phyloP scores from a whole-genome alignment of 306 rosid species.

The Carpinus fangiana region DNA sequence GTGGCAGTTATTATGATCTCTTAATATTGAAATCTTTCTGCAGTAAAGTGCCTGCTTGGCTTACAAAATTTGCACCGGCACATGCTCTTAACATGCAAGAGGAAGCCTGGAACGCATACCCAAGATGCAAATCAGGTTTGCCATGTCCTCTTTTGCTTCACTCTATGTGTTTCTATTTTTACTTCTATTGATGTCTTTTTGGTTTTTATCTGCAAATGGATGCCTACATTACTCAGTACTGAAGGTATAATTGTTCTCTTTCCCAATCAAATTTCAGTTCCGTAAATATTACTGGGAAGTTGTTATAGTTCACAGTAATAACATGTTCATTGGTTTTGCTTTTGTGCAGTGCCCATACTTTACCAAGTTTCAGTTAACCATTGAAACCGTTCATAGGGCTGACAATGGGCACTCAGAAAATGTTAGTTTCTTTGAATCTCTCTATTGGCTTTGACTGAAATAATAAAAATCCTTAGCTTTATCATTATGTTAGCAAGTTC shows the following conservation, averaged over 20 bases:
- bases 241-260: conserved; percentile 25
- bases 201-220: conserved; percentile 22
- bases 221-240: conserved; percentile 28
- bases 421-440: conserved; percentile 26
- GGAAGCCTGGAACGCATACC: conserved; percentile 55
- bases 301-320: background rate
- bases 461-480: background rate
- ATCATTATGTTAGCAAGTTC: background rate
- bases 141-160: background rate
- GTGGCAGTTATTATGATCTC: conserved; percentile 5
- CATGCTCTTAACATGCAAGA: conserved; percentile 50
- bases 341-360: conserved; percentile 48
- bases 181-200: conserved; percentile 16
- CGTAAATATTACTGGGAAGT: background rate
- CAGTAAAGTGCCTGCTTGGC: conserved; percentile 53
- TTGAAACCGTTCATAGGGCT: conserved; percentile 43
- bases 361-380: conserved; percentile 40
- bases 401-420: conserved; percentile 48
- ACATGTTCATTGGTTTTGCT: background rate
- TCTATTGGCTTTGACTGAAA: background rate
- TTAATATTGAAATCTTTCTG: conserved; percentile 17
- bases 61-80: conserved; percentile 44
- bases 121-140: conserved; percentile 54
- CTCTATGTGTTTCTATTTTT: background rate
- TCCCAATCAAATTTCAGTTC: background rate